A percentile compares a stretch with the other conserved stretches of the same genome.
These are phyloP conservation scores for Diutina rugosa DNA, from an alignment of 1,139 yeast species.

Conservation along the genomic window DNA sequence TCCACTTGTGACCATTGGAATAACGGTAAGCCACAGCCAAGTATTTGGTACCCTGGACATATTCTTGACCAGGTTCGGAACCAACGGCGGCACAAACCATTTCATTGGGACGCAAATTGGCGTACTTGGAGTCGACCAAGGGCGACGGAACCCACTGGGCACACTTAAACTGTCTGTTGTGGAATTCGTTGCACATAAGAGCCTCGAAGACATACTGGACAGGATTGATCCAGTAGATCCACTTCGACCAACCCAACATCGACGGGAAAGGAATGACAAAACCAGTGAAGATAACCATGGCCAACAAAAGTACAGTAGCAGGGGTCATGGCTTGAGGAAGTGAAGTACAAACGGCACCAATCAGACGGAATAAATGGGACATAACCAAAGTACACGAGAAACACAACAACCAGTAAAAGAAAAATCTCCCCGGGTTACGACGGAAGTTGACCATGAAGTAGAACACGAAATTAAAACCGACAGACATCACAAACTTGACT, in stretches of 20 bases:
- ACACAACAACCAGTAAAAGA: constrained; percentile 8
- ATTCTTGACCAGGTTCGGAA: constrained; percentile 39
- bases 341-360: constrained; percentile 10
- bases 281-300: constrained; percentile 11
- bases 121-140: constrained; percentile 23
- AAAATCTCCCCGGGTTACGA: constrained; percentile 8
- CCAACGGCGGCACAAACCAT: constrained; percentile 56
- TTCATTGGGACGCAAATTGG: constrained; percentile 19
- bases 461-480: constrained; percentile 7
- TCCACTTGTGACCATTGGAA: constrained; percentile 56
- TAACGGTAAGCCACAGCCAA: constrained; percentile 34
- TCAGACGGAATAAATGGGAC: constrained; percentile 9
- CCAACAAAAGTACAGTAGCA: constrained; percentile 8
- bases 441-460: constrained; percentile 10
- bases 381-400: constrained; percentile 6
- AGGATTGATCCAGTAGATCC: constrained; percentile 10
- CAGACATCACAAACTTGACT: constrained; percentile 7
- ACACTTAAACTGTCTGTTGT: constrained; percentile 23
- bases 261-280: constrained; percentile 9
- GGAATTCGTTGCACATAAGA: constrained; percentile 9
- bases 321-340: constrained; percentile 11
- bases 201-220: constrained; percentile 9
- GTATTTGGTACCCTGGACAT: constrained; percentile 49
- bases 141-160: constrained; percentile 34
- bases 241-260: constrained; percentile 10